Base-by-base conservation (phyloP, 2,329 filamentous ascomycete genomes). In the Incumbomyces lentus region DNA sequence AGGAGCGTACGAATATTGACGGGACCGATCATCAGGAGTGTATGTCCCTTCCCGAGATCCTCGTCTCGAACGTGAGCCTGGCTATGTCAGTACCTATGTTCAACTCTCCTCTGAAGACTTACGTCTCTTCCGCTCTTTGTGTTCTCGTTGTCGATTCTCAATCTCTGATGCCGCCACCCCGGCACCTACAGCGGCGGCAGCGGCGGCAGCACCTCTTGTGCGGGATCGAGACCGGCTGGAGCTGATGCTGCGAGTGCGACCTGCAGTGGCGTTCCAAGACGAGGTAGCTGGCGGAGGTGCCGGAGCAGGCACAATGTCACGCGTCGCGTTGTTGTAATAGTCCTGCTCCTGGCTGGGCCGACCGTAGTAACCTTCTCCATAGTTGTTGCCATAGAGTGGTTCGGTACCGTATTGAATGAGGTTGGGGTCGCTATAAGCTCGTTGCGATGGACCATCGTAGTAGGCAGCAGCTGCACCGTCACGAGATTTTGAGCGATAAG, bases 321-420 rank as follows among this genome's bases (percentile, higher is more conserved):
- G 42, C 39, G 65, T 64, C 33, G 55, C 51, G 12, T 49, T 41
- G 12, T 60, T 60, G 53, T 68, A 66, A 50, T 67, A 68, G 4
- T 59, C 60, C 17, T 62, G 62, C 31, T 58, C 61, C 40, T 61
- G 19, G 58, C 49, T 19, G 1, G 68, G 64, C 18, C 66, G 64
- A 18, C 68, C 65, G 51, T 71, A 69, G 52, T 71, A 70, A 50
- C 70, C 65, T 44, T 65, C 67, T 19, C 65, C 58, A 18, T 64
- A 68, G 40, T 69, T 69, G 55, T 75, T 75, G 55, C 74, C 72
- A 55, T 76, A 72, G 46, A 82, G 75, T 6, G 78, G 78, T 58
- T 77, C 74, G 59, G 73, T 70, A 53, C 78, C 79, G 61, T 82
- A 82, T 60, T 80, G 78, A 64, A 82, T 78, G 62, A 81, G 63